phyloP scores from a whole-genome alignment of 108 stramenopile species.

The Chaetoceros muelleri region DNA sequence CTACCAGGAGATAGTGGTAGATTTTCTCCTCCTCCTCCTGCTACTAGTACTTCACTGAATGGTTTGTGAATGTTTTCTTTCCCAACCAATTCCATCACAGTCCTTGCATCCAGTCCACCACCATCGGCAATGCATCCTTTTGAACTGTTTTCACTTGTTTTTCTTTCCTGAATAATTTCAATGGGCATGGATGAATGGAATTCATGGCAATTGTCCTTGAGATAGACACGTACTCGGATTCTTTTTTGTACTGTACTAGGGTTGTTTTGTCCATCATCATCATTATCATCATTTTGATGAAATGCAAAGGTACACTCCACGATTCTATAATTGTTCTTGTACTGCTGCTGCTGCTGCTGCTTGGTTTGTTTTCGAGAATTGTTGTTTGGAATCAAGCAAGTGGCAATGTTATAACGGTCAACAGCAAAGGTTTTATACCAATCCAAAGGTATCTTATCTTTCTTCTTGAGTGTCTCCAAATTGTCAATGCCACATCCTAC shows the following conservation, averaged over 20 bases:
- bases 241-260: neutral
- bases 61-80: slow-evolving; percentile 6
- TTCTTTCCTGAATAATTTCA: slow-evolving; percentile 23
- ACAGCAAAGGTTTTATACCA: neutral
- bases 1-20: too few relatives aligned
- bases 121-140: slow-evolving; percentile 34
- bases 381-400: neutral
- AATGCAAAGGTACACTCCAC: neutral
- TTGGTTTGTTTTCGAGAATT: neutral
- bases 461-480: slow-evolving; percentile 41
- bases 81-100: slow-evolving; percentile 48
- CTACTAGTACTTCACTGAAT: neutral
- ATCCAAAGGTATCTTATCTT: slow-evolving; percentile 20
- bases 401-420: neutral
- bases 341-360: too few relatives aligned
- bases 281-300: neutral
- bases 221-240: neutral
- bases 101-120: slow-evolving; percentile 68
- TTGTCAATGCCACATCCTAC: slow-evolving; percentile 75
- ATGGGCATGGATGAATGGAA: slow-evolving; percentile 17
- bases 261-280: neutral
- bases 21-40: too few relatives aligned
- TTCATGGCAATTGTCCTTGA: neutral
- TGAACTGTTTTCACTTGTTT: slow-evolving; percentile 12
- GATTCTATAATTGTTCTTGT: neutral